Conservation (phyloP, 2,329 filamentous ascomycete genomes). For the Xylaria sp. region DNA sequence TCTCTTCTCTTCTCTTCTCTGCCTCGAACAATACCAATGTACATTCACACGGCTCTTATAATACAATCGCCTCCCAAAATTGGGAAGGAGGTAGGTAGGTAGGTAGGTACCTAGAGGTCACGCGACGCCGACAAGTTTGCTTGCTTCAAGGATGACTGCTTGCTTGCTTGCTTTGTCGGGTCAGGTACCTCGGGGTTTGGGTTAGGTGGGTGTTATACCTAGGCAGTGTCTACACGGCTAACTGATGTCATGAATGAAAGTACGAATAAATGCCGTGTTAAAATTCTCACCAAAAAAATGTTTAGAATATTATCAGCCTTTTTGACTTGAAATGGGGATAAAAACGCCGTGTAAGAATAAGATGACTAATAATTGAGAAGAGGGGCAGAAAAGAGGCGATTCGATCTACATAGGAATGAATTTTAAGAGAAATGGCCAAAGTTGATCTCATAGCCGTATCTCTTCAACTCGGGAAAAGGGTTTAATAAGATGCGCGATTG, state of each 20-base stretch:
- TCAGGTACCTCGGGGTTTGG: neutral
- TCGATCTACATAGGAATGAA: neutral
- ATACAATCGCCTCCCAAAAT: neutral
- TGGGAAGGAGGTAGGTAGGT: no score
- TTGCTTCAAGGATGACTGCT: no score
- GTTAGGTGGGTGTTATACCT: neutral
- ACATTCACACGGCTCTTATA: constrained; percentile 7
- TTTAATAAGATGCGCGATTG: no score
- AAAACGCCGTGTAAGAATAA: constrained; percentile 8
- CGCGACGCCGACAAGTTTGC: neutral
- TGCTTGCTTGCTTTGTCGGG: neutral
- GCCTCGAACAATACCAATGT: neutral
- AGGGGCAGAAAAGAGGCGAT: neutral
- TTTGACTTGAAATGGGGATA: neutral
- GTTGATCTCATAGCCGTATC: no score
- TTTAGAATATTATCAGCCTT: neutral
- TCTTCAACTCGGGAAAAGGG: no score
- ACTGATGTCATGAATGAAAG: constrained; percentile 4
- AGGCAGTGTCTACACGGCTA: neutral
- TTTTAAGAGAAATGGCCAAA: neutral
- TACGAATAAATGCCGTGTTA: neutral
- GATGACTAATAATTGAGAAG: neutral
- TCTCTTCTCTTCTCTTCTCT: constrained; percentile 6
- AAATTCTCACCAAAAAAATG: neutral
- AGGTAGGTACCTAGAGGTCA: neutral